A percentile compares a stretch with the other conserved stretches of the same genome.
These are phyloP conservation scores for Wickerhamiella pararugosa DNA, from an alignment of 1,139 yeast genomes.

Conservation along the genomic window DNA sequence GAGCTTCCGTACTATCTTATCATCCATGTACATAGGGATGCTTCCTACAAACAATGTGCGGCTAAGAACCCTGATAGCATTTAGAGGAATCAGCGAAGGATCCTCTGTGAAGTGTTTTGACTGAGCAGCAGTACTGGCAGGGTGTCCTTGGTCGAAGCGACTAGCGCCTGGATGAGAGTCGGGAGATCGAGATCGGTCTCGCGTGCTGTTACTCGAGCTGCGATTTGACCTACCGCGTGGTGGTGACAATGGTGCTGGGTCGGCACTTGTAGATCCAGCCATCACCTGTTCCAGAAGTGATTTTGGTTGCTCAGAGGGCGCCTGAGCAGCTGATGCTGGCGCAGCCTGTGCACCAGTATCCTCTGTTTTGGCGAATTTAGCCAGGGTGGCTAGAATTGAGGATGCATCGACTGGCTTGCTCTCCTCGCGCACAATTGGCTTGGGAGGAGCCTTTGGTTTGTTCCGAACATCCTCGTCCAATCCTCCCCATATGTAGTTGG, in stretches of 20 bases:
- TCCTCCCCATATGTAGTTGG: slow-evolving; percentile 12
- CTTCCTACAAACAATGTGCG: slow-evolving; percentile 93
- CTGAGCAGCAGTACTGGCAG: slow-evolving; percentile 28
- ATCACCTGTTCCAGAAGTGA: slow-evolving; percentile 2
- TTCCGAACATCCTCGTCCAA: slow-evolving; percentile 31
- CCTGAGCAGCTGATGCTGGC: slow-evolving; percentile 15
- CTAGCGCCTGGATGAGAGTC: neutral
- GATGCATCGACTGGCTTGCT: slow-evolving; percentile 23
- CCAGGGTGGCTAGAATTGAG: slow-evolving; percentile 27
- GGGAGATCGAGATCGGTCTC: slow-evolving; percentile 8
- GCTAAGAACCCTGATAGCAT: slow-evolving; percentile 66
- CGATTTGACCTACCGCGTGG: too few relatives aligned
- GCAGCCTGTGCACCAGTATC: slow-evolving; percentile 16
- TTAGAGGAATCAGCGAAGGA: slow-evolving; percentile 63
- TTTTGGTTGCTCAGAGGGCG: neutral
- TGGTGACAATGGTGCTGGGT: neutral
- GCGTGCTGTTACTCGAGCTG: neutral
- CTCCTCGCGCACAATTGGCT: slow-evolving; percentile 7
- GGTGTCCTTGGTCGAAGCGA: slow-evolving; percentile 18
- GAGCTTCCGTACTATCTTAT: slow-evolving; percentile 41
- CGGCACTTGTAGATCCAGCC: slow-evolving; percentile 1
- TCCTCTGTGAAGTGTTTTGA: slow-evolving; percentile 19
- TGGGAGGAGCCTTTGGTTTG: slow-evolving; percentile 11
- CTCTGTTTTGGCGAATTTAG: slow-evolving; percentile 25
- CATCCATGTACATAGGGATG: slow-evolving; percentile 71